Evolutionary conservation across 2,329 filamentous ascomycete species (phyloP), one percentile per base, ranked within the genome.

Genomic region (Rutstroemia sp.): DNA sequence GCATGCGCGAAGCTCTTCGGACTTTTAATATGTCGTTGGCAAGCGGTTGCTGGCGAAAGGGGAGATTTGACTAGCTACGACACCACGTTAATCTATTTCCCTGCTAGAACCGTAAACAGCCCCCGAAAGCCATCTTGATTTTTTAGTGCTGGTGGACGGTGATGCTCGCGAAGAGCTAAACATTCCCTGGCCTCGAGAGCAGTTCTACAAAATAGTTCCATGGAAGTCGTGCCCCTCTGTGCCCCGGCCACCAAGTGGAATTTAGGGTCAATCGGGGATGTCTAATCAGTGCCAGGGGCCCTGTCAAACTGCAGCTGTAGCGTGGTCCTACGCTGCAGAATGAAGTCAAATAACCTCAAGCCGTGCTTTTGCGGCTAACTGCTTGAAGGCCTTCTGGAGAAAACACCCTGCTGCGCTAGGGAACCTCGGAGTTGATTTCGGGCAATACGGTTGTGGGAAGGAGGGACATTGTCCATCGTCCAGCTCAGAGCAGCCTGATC

Each of bases 401-500:
- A 14, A 8, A 44, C 10, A 44, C 21, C 40, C 40, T 44, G 14
- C 17, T 44, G 21, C 21, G 17, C 17, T 44, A 44, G 40, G 40
- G 40, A 44, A 44, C 19, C 25, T 52, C 47, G 51, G 58, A 60
- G 44, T 47, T 55, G 57, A 56, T 36, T 48, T 60, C 60, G 60
- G 61, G 61, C 49, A 61, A 63, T 61, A 64, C 56, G 60, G 60
- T 59, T 60, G 61, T 63, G 60, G 48, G 16, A 38, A 14, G 44
- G n/a, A 36, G 16, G 39, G 12, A 14, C 6, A 48, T 44, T 9
- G 45, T 40, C 44, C 30, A 49, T 23, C 46, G 45, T 47, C 38
- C 38, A 36, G 21, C 16, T 47, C 17, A 12, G 40, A 44, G 27
- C 7, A 50, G 10, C 16, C 8, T 36, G 36, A 17, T 23, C 27